These are phyloP conservation scores for Eucalyptus polybractea DNA, from an alignment of 345 rosid genomes.

Conservation along the genomic window DNA sequence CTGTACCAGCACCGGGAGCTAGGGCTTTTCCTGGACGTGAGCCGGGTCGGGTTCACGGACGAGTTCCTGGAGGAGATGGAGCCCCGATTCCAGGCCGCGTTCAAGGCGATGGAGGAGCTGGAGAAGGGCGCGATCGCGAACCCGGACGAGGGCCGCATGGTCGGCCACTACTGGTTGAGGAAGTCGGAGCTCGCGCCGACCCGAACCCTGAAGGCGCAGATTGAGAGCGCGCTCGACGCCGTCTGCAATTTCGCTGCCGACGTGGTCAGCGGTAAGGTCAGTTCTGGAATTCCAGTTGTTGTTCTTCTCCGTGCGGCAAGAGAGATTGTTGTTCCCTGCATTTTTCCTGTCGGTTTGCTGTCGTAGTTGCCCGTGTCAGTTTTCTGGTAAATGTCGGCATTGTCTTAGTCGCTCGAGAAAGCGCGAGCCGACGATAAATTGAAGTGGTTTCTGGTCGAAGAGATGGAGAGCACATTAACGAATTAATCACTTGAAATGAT, in stretches of 20 bases:
- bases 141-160: conserved; percentile 98
- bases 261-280: conserved; percentile 79
- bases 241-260: conserved; percentile 60
- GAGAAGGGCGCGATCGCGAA: conserved; percentile 93
- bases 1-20: conserved; percentile 87
- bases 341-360: neutral
- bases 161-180: conserved; percentile 96
- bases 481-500: neutral
- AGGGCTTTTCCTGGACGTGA: conserved; percentile 78
- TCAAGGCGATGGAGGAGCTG: conserved; percentile 69
- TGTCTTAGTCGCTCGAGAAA: neutral
- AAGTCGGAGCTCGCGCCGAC: conserved; percentile 61
- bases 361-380: neutral
- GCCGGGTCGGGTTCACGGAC: conserved; percentile 79
- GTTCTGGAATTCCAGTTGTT: neutral
- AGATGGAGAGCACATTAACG: neutral
- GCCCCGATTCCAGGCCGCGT: conserved; percentile 53
- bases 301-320: neutral
- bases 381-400: neutral
- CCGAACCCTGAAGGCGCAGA: conserved; percentile 38
- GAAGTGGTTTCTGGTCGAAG: neutral
- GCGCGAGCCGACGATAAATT: neutral
- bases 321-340: neutral
- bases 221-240: conserved; percentile 58
- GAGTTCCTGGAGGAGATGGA: conserved; percentile 77